phyloP scores from a whole-genome alignment of 1,284 basidiomycete species.

The Trichosporon sp. region DNA sequence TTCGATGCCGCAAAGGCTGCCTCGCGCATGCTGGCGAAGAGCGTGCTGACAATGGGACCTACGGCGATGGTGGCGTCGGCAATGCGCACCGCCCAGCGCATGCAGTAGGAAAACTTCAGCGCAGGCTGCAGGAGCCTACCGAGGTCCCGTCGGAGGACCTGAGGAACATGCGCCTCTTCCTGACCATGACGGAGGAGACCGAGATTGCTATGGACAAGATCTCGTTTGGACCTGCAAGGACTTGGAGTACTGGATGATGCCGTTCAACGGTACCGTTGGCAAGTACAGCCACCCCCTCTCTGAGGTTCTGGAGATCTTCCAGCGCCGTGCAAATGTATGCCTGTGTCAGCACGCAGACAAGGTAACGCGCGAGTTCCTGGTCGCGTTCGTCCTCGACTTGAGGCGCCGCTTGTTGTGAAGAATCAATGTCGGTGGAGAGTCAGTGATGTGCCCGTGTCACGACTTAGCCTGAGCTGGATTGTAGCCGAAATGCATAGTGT shows the following conservation, averaged over 20 bases:
- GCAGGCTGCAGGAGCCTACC: too few relatives aligned
- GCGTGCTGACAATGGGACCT: too few relatives aligned
- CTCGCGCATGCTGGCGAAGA: not conserved
- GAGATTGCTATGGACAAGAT: not conserved
- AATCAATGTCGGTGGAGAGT: too few relatives aligned
- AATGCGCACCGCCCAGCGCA: too few relatives aligned
- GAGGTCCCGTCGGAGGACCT: too few relatives aligned
- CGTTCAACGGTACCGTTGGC: constrained; percentile 2
- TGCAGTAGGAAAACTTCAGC: too few relatives aligned
- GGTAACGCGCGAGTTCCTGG: not conserved
- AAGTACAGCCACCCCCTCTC: not conserved
- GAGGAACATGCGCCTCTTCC: not conserved
- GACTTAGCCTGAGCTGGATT: too few relatives aligned
- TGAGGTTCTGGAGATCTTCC: not conserved
- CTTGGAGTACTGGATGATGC: constrained; percentile 11
- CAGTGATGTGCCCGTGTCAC: too few relatives aligned
- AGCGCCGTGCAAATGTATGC: too few relatives aligned
- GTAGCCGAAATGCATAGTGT: too few relatives aligned
- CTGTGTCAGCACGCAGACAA: not conserved
- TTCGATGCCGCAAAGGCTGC: not conserved
- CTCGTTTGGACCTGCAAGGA: not conserved
- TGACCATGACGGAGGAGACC: not conserved
- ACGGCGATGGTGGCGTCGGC: too few relatives aligned
- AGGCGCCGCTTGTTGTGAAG: not conserved
- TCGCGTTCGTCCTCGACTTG: not conserved